A percentile compares a stretch with the other conserved stretches of the same genome.
Conservation (phyloP, 768 basidiomycete genomes). For the Mycena rosella region DNA sequence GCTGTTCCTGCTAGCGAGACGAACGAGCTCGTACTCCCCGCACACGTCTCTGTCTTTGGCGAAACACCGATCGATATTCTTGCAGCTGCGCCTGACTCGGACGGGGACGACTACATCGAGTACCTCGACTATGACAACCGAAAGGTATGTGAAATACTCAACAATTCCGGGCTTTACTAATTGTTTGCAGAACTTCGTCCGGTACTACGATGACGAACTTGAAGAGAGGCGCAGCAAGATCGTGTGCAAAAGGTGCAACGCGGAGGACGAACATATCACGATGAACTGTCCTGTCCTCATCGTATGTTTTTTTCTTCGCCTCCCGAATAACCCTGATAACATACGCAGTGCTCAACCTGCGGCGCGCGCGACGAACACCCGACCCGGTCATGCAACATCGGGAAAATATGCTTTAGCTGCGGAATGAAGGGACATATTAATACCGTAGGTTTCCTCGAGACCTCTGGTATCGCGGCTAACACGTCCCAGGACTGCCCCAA, state of each 20-base stretch:
- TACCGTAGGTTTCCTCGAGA: slow-evolving; percentile 53
- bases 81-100: slow-evolving; percentile 54
- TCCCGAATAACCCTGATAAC: slow-evolving; percentile 7
- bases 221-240: slow-evolving; percentile 61
- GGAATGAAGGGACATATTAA: slow-evolving; percentile 89
- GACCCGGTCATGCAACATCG: slow-evolving; percentile 83
- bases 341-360: slow-evolving; percentile 82
- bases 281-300: slow-evolving; percentile 78
- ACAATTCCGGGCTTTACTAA: neutral
- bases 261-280: slow-evolving; percentile 77
- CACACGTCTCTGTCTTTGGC: slow-evolving; percentile 75
- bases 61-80: slow-evolving; percentile 62
- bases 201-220: slow-evolving; percentile 73
- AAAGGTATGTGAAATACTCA: slow-evolving; percentile 37
- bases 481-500: slow-evolving; percentile 76
- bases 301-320: slow-evolving; percentile 56
- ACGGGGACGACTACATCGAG: slow-evolving; percentile 78
- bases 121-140: slow-evolving; percentile 82
- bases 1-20: slow-evolving; percentile 22
- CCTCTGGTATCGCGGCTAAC: neutral
- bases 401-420: slow-evolving; percentile 84
- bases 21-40: slow-evolving; percentile 66
- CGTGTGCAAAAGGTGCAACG: slow-evolving; percentile 85
- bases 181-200: slow-evolving; percentile 55
- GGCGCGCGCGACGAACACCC: slow-evolving; percentile 85